Base-by-base conservation (phyloP, 2,329 filamentous ascomycete genomes). In the Lizonia empirigonia region DNA sequence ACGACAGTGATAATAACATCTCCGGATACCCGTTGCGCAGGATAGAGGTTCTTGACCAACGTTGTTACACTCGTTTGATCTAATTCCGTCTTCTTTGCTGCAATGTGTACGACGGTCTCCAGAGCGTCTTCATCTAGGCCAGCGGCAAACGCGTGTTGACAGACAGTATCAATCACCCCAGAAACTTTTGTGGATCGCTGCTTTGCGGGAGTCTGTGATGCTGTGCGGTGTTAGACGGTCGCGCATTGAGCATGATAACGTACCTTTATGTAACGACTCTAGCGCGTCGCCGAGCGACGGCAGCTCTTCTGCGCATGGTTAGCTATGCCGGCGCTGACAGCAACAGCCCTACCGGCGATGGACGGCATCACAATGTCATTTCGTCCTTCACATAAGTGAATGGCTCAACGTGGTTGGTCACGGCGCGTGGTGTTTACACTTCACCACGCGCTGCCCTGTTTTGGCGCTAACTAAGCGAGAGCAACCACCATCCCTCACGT, bases 21-120 rank as follows among this genome's bases (percentile, higher is more conserved):
- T 26, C 82, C 77, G 10, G 82, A 69, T n/a, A 95, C 80, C 33
- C 79, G 79, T 30, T 80, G 78, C n/a, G 82, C 80, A 2, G 91
- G 90, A 70, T 93, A 95, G 40, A 95, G 76, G 53, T 88, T 89
- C 57, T 86, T 89, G 62, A 91, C 74, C 39, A 95, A 77, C 22
- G 79, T 82, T 12, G 82, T 85, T 22, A 87, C 79, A 59, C 85
- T 91, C 22, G 85, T 85, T 72, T 94, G 91, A 69, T 94, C 90
- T 18, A 96, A 80, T 60, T 86, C 78, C 60, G 80, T 89, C 37
- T 85, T 85, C 18, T 78, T 77, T 16, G 86, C 86, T 58, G 90
- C 73, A 48, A 93, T 77, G 50, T 86, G 81, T 58, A 94, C 75
- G 24, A 95, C 77, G 44, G 80, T 78, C 46, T 79, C 75, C 39